These are phyloP conservation scores for Naegleria fowleri DNA, from an alignment of 208 protist genomes.

Conservation along the genomic window DNA sequence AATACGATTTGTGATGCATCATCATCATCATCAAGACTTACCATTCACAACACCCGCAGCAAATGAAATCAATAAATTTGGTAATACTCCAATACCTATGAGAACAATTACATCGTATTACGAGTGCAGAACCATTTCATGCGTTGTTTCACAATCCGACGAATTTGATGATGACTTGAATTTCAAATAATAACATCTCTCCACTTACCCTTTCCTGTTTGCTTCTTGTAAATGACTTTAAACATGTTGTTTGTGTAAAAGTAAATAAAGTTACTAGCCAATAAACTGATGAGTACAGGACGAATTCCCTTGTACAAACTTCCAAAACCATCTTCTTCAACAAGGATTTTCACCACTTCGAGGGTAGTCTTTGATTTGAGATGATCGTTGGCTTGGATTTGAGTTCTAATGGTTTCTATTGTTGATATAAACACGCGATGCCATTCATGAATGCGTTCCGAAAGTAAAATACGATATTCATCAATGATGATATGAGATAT, in stretches of 20 bases:
- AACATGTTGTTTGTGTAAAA: slow-evolving; percentile 23
- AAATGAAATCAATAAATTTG: not conserved
- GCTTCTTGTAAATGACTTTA: not conserved
- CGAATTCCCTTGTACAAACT: not conserved
- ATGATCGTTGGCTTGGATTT: not conserved
- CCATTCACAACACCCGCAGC: not conserved
- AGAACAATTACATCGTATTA: too few species aligned
- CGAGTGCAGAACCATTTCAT: too few species aligned
- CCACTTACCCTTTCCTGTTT: not conserved
- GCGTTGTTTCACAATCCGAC: too few species aligned
- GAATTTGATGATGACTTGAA: too few species aligned
- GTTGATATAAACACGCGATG: not conserved
- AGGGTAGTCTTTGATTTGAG: not conserved
- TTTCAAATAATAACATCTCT: too few species aligned
- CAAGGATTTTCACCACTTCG: not conserved
- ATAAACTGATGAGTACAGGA: not conserved
- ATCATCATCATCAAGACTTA: not conserved
- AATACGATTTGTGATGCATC: too few species aligned
- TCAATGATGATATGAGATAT: too few species aligned
- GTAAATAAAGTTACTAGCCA: slow-evolving; percentile 11
- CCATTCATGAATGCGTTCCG: too few species aligned
- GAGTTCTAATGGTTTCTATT: slow-evolving; percentile 7
- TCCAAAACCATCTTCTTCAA: not conserved
- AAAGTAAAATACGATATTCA: not conserved
- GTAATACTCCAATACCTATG: not conserved